Conservation (phyloP, 306 rosid species). For the Acacia confusa region DNA sequence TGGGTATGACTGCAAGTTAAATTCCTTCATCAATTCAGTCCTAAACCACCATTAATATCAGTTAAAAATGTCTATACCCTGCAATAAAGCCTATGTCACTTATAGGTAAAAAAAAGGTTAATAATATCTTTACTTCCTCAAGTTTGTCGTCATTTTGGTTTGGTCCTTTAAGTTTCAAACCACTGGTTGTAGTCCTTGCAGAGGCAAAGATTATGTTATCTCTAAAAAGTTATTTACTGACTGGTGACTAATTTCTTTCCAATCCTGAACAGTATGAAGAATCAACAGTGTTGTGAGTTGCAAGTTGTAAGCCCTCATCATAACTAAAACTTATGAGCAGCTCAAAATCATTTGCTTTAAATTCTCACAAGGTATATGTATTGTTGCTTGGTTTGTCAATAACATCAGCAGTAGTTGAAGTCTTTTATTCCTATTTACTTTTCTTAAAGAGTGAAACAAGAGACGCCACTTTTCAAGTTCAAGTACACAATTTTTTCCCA, state of each 20-base stretch:
- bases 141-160: no score
- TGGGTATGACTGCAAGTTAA: slow-evolving; percentile 71
- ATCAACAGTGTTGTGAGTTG: neutral
- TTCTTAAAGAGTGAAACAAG: neutral
- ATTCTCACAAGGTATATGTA: neutral
- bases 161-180: no score
- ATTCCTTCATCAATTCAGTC: neutral
- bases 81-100: neutral
- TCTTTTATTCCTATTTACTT: neutral
- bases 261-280: neutral
- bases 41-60: neutral
- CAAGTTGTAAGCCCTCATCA: neutral
- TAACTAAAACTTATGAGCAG: neutral
- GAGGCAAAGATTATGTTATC: no score
- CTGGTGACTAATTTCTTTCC: neutral
- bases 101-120: no score
- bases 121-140: no score
- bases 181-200: no score
- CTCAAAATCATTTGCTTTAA: neutral
- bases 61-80: neutral
- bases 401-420: neutral
- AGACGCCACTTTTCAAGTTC: neutral
- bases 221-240: neutral
- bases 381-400: neutral
- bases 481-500: neutral